Evolutionary conservation across 352 stramenopile genomes (phyloP), one percentile per base, ranked within the genome.

Genomic region (Pythium monospermum): DNA sequence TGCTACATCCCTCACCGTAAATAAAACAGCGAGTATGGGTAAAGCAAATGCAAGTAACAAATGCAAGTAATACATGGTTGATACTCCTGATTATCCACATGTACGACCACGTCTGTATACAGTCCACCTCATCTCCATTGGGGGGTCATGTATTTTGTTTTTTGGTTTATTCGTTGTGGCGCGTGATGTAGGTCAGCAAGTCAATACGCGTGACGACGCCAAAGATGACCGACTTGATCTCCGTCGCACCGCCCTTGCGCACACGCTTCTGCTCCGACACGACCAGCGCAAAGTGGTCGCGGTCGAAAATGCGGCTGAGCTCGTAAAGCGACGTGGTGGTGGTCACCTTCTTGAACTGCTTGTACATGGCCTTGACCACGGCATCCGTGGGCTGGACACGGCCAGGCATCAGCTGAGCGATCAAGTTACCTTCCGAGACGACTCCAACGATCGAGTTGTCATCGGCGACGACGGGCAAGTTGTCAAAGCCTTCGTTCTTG

Each of bases 151-250:
- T n/a, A n/a, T n/a, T n/a, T n/a, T n/a, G 8, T 22, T 10, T 10
- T 13, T 47, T 2, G 21, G 15, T 40, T 59, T 66, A 68, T 30
- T 69, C 57, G 38, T 68, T 63, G 61, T 86, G 64, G 50, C 68
- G 70, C 54, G 87, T 92, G 66, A 98, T 96, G 69, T 93, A 98
- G 46, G 95, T 96, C 53, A 98, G 76, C 53, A 98, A 72, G 69
- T 98, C 95, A 60, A 98, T 98, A 23, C 95, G 76, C 39, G 91
- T 98, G 49, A 98, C 94, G 52, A 98, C 95, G 10, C 93, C 94
- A 57, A 94, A 95, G 58, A 98, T 96, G 42, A 98, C 72, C 21
- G 74, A 83, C 72, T 95, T 94, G 48, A 69, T 80, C 59, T 85
- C 78, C 42, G 69, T 72, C 30, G 56, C 72, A 35, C 73, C 71